These are phyloP conservation scores for Aspergillus cristatus DNA, from an alignment of 495 filamentous ascomycete genomes.

Conservation along the genomic window DNA sequence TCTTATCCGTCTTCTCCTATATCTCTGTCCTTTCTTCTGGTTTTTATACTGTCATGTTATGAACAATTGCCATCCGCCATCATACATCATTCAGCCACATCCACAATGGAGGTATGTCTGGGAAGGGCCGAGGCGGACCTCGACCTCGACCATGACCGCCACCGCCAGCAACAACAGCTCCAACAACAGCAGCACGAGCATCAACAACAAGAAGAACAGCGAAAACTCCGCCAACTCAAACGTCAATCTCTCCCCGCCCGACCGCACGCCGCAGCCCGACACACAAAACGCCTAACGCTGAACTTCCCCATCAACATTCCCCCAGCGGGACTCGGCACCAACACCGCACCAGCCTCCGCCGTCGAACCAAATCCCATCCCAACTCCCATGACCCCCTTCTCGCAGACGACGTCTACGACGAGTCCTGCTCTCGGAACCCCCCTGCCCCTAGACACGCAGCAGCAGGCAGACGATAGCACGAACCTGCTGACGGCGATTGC, in stretches of 20 bases:
- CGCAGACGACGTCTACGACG: slow-evolving; percentile 23
- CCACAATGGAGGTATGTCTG: slow-evolving; percentile 30
- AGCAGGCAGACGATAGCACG: slow-evolving; percentile 46
- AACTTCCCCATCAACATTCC: slow-evolving; percentile 59
- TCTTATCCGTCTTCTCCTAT: not conserved
- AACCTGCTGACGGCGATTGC: slow-evolving; percentile 84
- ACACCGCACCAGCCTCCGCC: slow-evolving; percentile 20
- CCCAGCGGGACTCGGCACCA: slow-evolving; percentile 19
- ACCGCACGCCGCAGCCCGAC: slow-evolving; percentile 47
- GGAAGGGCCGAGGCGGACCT: slow-evolving; percentile 20
- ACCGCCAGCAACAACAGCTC: slow-evolving; percentile 13
- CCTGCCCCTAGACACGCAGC: slow-evolving; percentile 22
- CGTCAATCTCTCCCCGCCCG: slow-evolving; percentile 44
- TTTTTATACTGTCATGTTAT: not conserved
- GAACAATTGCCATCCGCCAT: too few relatives aligned
- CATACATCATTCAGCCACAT: slow-evolving; percentile 1
- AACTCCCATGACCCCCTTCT: slow-evolving; percentile 27
- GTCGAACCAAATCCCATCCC: slow-evolving; percentile 23
- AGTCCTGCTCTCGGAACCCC: slow-evolving; percentile 33
- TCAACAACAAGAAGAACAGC: not conserved
- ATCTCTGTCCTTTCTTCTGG: not conserved
- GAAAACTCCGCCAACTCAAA: slow-evolving; percentile 21
- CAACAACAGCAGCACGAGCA: slow-evolving; percentile 1
- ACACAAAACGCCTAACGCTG: slow-evolving; percentile 68
- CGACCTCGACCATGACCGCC: slow-evolving; percentile 26